A percentile compares a stretch with the other conserved stretches of the same genome.
phyloP scores from a whole-genome alignment of 257 asterid genomes.

The Verbascum thapsus region DNA sequence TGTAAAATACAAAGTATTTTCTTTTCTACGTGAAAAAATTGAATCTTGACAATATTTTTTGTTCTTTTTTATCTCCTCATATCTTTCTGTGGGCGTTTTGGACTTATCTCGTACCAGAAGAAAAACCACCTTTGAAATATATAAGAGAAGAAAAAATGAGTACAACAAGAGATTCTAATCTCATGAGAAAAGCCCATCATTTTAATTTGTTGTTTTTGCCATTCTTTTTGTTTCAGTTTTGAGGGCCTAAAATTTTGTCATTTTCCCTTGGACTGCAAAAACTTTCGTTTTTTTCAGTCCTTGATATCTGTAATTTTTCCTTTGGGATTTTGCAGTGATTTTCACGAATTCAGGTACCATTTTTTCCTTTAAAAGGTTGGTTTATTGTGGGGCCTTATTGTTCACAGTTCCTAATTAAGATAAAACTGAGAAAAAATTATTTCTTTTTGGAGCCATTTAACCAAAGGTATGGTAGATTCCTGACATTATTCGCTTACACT shows the following conservation, averaged over 20 bases:
- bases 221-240: conserved; percentile 13
- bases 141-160: no score
- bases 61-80: no score
- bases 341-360: conserved; percentile 17
- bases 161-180: conserved; percentile 15
- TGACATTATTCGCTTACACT: conserved; percentile 33
- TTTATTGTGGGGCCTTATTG: no score
- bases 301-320: conserved; percentile 34
- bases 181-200: conserved; percentile 20
- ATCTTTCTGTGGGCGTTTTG: conserved; percentile 34
- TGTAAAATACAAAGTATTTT: no score
- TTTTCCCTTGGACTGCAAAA: conserved; percentile 28
- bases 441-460: conserved; percentile 26
- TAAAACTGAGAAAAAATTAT: conserved; percentile 23
- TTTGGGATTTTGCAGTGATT: conserved; percentile 29
- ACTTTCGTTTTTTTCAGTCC: conserved; percentile 33
- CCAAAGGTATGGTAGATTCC: conserved; percentile 37
- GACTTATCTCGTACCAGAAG: conserved; percentile 15
- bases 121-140: conserved; percentile 21
- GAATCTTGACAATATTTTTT: no score
- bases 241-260: conserved; percentile 33
- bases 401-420: conserved; percentile 30
- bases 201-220: conserved; percentile 22
- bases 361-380: background rate
- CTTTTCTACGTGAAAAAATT: no score